These are phyloP conservation scores for Spathaspora hagerdaliae DNA, from an alignment of 805 yeast species.

Conservation along the genomic window DNA sequence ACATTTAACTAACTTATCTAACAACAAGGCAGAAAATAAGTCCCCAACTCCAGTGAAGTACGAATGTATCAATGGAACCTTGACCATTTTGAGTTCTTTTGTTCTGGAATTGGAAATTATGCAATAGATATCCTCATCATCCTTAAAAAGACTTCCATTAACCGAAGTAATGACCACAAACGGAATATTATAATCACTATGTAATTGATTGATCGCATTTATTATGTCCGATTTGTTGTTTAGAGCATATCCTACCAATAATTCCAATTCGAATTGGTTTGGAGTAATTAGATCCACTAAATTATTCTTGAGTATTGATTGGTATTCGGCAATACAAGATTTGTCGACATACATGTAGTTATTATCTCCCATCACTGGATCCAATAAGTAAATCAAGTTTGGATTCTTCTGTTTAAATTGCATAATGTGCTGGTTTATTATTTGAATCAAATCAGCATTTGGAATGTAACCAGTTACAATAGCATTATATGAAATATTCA, in stretches of 20 bases:
- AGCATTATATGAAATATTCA: slow-evolving; percentile 44
- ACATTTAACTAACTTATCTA: slow-evolving; percentile 48
- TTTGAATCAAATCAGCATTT: slow-evolving; percentile 45
- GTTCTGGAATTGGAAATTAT: slow-evolving; percentile 14
- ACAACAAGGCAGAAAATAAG: slow-evolving; percentile 72
- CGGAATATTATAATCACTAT: slow-evolving; percentile 44
- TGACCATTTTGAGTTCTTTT: slow-evolving; percentile 29
- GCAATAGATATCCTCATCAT: slow-evolving; percentile 20
- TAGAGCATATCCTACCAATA: slow-evolving; percentile 54
- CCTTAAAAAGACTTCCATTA: slow-evolving; percentile 12
- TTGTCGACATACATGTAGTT: slow-evolving; percentile 62
- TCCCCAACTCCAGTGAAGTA: slow-evolving; percentile 97
- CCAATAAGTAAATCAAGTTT: slow-evolving; percentile 52
- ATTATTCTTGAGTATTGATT: slow-evolving; percentile 48
- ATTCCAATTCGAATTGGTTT: slow-evolving; percentile 83
- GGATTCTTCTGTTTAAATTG: slow-evolving; percentile 32
- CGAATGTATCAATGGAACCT: slow-evolving; percentile 62
- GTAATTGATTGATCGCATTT: slow-evolving; percentile 47
- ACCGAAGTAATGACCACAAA: slow-evolving; percentile 70
- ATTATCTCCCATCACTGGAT: slow-evolving; percentile 82
- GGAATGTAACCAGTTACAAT: slow-evolving; percentile 69
- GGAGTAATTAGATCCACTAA: slow-evolving; percentile 78
- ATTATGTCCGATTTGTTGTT: slow-evolving; percentile 32
- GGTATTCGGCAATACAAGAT: slow-evolving; percentile 34
- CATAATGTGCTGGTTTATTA: slow-evolving; percentile 27